A percentile compares a stretch with the other conserved stretches of the same genome.
Conservation (phyloP, 169 alveolate genomes). For the Eimeria maxima region DNA sequence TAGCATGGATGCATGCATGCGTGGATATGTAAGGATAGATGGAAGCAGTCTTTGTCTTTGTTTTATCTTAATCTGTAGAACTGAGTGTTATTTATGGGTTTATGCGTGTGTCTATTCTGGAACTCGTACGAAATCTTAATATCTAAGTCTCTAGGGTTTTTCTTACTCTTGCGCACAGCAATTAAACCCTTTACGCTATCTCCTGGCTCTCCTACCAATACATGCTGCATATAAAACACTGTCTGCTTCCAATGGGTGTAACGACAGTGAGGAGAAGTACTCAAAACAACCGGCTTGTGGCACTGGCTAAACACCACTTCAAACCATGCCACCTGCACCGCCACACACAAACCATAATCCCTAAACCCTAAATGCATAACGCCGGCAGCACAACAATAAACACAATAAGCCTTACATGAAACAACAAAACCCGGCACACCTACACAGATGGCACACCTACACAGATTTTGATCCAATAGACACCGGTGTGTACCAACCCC, state of each 20-base stretch:
- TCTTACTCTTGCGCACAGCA: conserved; percentile 91
- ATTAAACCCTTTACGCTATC: conserved; percentile 91
- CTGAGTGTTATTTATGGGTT: conserved; percentile 65
- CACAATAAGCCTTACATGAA: too few species aligned
- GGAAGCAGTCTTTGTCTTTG: too few species aligned
- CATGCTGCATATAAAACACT: conserved; percentile 94
- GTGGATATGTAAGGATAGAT: too few species aligned
- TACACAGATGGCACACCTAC: too few species aligned
- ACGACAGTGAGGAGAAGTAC: conserved; percentile 89
- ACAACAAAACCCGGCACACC: too few species aligned
- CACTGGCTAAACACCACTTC: conserved; percentile 95
- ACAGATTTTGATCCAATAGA: too few species aligned
- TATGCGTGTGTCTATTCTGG: conserved; percentile 22
- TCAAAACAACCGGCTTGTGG: conserved; percentile 92
- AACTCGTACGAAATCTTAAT: conserved; percentile 90
- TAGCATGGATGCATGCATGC: too few species aligned
- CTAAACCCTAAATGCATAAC: too few species aligned
- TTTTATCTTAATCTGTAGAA: conserved; percentile 78
- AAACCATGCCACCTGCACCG: conserved; percentile 94
- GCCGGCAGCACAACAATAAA: too few species aligned
- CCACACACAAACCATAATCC: too few species aligned
- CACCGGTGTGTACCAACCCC: too few species aligned
- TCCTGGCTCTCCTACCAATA: conserved; percentile 85
- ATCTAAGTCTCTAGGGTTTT: conserved; percentile 94
- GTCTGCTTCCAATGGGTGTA: conserved; percentile 97